A percentile compares a stretch with the other conserved stretches of the same genome.
Conservation (phyloP, 805 yeast species). For the Candida easanensis region DNA sequence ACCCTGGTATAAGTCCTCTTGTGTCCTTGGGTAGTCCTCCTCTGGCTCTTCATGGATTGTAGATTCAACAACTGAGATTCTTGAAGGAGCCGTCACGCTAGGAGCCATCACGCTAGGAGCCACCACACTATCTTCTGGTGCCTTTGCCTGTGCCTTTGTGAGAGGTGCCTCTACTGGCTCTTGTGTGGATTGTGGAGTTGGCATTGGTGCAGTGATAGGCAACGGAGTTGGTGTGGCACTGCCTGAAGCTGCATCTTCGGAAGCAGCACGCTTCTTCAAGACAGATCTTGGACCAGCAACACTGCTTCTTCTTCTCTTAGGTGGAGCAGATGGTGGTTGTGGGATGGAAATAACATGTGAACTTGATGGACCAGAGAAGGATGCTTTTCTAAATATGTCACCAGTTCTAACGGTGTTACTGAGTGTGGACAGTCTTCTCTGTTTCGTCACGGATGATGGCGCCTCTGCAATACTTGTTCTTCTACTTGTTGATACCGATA, state of each 20-base stretch:
- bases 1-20: neutral
- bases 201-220: neutral
- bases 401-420: constrained; percentile 30
- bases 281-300: constrained; percentile 1
- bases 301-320: constrained; percentile 15
- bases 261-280: constrained; percentile 9
- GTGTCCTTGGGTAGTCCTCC: neutral
- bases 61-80: constrained; percentile 2
- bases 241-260: constrained; percentile 1
- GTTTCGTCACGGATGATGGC: constrained; percentile 21
- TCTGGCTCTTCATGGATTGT: constrained; percentile 6
- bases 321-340: constrained; percentile 3
- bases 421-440: constrained; percentile 41
- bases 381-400: constrained; percentile 31
- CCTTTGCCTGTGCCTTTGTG: constrained; percentile 6
- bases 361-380: constrained; percentile 11
- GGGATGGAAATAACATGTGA: constrained; percentile 31
- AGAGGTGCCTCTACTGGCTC: neutral
- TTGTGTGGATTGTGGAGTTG: constrained; percentile 16
- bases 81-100: neutral
- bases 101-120: too few species aligned
- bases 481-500: constrained; percentile 11
- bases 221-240: constrained; percentile 1
- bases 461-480: constrained; percentile 17
- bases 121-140: constrained; percentile 6